Percentiles rank a stretch among this genome's conserved stretches.
These are phyloP conservation scores for Apiosordaria backusii DNA, from an alignment of 495 filamentous ascomycete species.

Conservation along the genomic window DNA sequence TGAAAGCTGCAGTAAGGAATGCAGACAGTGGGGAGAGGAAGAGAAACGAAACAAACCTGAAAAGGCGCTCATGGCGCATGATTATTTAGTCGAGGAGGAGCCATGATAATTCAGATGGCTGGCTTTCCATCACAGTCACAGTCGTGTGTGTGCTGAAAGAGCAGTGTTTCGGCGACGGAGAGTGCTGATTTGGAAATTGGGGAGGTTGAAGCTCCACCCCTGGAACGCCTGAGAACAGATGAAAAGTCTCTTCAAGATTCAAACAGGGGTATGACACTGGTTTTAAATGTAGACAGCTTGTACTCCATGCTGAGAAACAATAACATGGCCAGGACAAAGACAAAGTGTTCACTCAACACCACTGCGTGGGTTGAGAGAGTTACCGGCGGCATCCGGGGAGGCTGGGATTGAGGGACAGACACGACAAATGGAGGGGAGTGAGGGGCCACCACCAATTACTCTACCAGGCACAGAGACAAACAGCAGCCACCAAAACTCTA, in stretches of 20 bases:
- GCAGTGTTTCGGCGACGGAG: background rate
- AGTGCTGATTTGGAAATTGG: slow-evolving; percentile 2
- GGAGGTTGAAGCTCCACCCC: background rate
- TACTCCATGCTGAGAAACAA: background rate
- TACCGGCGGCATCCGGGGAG: background rate
- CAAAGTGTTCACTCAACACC: no score
- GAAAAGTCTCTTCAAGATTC: background rate
- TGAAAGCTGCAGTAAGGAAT: background rate
- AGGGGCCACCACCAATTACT: background rate
- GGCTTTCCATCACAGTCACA: slow-evolving; percentile 4
- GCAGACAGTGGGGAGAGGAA: background rate
- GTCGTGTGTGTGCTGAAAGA: background rate
- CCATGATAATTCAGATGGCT: slow-evolving; percentile 22
- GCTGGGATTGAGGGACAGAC: background rate
- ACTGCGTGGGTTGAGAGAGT: background rate
- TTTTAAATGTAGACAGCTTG: background rate
- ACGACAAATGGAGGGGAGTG: background rate
- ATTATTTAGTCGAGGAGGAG: slow-evolving; percentile 3
- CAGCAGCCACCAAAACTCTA: background rate
- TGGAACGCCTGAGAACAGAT: background rate
- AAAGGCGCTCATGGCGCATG: background rate
- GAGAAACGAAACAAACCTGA: background rate
- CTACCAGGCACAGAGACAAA: background rate
- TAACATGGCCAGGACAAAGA: background rate
- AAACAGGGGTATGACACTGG: background rate